Base-by-base conservation (phyloP, 2,329 filamentous ascomycete genomes). In the Beauveria sp. region DNA sequence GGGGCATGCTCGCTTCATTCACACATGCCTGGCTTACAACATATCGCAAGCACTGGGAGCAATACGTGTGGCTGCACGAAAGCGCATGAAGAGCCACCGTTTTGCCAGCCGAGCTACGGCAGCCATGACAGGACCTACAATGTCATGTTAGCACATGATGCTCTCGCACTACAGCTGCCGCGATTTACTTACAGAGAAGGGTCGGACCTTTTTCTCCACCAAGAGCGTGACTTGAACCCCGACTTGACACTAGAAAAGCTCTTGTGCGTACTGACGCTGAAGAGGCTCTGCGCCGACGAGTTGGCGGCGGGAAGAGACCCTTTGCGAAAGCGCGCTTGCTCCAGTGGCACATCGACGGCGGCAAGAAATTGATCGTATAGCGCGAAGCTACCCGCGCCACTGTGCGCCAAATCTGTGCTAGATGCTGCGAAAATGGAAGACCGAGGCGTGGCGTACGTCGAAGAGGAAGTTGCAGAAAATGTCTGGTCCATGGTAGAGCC, bases 1-100 rank as follows among this genome's bases (percentile, higher is more conserved):
- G 84, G 8, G 84, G 84, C 82, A 87, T 85, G 64, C 79, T 83
- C 58, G 79, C 76, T 70, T 87, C 84, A 65, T 85, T 79, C 16
- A 73, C 74, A 44, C 76, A 77, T 24, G 84, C 80, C 68, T 85
- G 80, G 22, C 76, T 76, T 62, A 85, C 76, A 68, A 87, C 75
- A 41, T 79, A 74, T 56, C 74, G 74, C 14, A 87, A 70, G 65
- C 84, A 87, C 54, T 73, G 70, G 43, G 76, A 70, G 71, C 84
- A 87, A 66, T 84, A 85, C 26, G 75, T 80, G 67, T 87, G 84
- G 20, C 79, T 78, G 64, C 84, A 87, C 3, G 80, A 77, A 5
- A 86, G 73, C 53, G 74, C 80, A 62, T 81, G 78, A 30, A 84
- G 68, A 5, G 72, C 66, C 37, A 71, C 70, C 40, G 74, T 73